These are phyloP conservation scores for Trametes elegans DNA, from an alignment of 768 basidiomycete species.

Conservation along the genomic window DNA sequence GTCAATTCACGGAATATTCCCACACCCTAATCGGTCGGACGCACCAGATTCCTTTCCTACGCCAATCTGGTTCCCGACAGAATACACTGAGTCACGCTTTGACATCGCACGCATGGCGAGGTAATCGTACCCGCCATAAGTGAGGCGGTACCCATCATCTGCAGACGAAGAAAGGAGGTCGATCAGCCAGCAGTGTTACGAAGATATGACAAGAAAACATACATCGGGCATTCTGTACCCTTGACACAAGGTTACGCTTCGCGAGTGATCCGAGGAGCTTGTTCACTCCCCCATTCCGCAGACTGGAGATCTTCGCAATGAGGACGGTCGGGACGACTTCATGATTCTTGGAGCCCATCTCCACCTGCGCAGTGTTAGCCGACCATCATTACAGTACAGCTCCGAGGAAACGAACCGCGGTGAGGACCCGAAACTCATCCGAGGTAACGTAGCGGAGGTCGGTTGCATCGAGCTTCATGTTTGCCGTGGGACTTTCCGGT, in stretches of 20 bases:
- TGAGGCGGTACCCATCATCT: conserved; percentile 98
- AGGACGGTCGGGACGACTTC: conserved; percentile 89
- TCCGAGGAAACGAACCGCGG: conserved; percentile 56
- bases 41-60: conserved; percentile 96
- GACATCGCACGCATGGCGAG: conserved; percentile 92
- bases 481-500: not conserved
- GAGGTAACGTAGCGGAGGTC: conserved; percentile 90
- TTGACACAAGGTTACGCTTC: conserved; percentile 87
- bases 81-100: conserved; percentile 82
- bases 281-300: conserved; percentile 90
- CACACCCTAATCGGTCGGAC: conserved; percentile 22
- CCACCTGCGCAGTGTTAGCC: conserved; percentile 59
- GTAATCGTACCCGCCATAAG: conserved; percentile 98
- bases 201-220: conserved; percentile 22
- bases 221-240: conserved; percentile 94
- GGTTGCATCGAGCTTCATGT: conserved; percentile 92
- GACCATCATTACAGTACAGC: no score
- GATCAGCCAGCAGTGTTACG: no score
- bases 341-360: conserved; percentile 98
- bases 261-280: conserved; percentile 88
- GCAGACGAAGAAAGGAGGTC: not conserved
- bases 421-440: conserved; percentile 94
- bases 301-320: conserved; percentile 90
- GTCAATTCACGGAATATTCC: not conserved
- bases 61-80: conserved; percentile 97